Conservation (phyloP, 305 asterid species). For the Solanum hybrid region DNA sequence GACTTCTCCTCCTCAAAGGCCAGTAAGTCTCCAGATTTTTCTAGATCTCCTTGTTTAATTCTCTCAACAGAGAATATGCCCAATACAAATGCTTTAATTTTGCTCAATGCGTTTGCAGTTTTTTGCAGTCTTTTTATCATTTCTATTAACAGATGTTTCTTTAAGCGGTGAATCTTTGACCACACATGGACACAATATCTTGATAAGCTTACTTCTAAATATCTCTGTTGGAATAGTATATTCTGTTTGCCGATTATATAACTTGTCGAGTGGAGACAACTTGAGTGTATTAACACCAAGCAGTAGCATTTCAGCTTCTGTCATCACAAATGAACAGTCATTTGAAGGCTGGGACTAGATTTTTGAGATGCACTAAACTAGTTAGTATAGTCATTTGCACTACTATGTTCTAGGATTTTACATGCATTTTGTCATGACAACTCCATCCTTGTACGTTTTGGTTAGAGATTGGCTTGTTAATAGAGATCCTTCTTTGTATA, state of each 20-base stretch:
- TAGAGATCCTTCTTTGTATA: neutral
- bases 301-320: neutral
- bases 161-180: neutral
- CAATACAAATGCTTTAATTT: neutral
- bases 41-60: neutral
- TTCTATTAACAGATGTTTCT: neutral
- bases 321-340: neutral
- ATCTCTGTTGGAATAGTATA: neutral
- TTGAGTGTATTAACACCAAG: neutral
- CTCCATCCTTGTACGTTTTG: neutral
- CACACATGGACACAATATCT: neutral
- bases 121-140: neutral
- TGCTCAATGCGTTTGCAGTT: neutral
- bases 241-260: neutral
- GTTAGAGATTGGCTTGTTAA: neutral
- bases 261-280: neutral
- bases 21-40: conserved; percentile 36
- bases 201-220: neutral
- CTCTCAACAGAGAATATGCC: neutral
- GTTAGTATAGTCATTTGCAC: neutral
- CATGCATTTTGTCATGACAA: neutral
- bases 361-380: neutral
- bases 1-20: conserved; percentile 44
- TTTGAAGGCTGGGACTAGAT: neutral
- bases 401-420: neutral